Percentiles rank a stretch among this genome's conserved stretches.
Conservation (phyloP, 495 filamentous ascomycete species). For the Coniosporium apollinis region DNA sequence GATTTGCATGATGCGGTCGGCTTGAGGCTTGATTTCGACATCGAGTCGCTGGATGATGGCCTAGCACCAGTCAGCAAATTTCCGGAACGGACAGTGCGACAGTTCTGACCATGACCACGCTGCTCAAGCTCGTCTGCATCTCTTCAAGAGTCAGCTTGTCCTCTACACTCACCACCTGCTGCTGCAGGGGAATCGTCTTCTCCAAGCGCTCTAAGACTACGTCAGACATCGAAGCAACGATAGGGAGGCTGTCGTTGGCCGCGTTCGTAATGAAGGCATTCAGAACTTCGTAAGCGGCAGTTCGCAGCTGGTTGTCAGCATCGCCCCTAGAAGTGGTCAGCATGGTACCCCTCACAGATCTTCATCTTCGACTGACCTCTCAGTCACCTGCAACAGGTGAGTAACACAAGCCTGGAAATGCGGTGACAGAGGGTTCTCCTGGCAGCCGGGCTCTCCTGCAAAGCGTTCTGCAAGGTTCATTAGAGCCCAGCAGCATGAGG, state of each 20-base stretch:
- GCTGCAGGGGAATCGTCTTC: constrained; percentile 77
- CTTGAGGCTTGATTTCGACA: constrained; percentile 75
- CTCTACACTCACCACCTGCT: constrained; percentile 90
- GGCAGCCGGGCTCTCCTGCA: constrained; percentile 57
- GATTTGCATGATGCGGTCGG: constrained; percentile 82
- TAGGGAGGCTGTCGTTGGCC: constrained; percentile 64
- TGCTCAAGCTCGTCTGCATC: constrained; percentile 90
- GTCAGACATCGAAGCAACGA: constrained; percentile 65
- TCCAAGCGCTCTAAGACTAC: constrained; percentile 79
- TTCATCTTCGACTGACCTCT: constrained; percentile 30
- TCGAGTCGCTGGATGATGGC: constrained; percentile 86
- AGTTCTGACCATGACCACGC: constrained; percentile 50
- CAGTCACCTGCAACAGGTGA: constrained; percentile 70
- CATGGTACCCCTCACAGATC: constrained; percentile 2
- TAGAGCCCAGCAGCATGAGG: constrained; percentile 95
- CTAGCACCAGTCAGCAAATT: constrained; percentile 8
- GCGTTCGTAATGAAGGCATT: constrained; percentile 83
- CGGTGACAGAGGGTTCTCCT: constrained; percentile 69
- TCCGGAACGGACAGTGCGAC: not conserved
- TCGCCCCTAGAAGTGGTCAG: constrained; percentile 34
- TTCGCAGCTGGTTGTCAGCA: constrained; percentile 84
- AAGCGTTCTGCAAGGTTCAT: constrained; percentile 98
- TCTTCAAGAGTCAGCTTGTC: constrained; percentile 89
- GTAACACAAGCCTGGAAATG: constrained; percentile 88
- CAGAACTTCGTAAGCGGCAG: constrained; percentile 94